These are phyloP conservation scores for Penicillium sp. DNA, from an alignment of 2,329 filamentous ascomycete species.

Conservation along the genomic window DNA sequence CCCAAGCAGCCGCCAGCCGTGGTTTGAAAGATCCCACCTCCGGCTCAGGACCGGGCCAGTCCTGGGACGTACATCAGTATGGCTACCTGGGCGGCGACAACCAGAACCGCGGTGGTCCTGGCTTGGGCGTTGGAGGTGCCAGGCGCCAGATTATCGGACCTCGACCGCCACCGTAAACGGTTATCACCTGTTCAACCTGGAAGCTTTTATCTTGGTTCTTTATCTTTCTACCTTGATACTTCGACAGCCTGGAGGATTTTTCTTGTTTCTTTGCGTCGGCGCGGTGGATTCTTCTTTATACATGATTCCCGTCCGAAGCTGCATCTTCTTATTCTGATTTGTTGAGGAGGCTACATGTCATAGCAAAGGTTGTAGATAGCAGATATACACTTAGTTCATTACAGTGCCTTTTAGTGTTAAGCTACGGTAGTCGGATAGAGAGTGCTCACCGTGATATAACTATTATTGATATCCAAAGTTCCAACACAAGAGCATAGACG, in stretches of 20 bases:
- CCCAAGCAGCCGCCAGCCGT: conserved; percentile 43
- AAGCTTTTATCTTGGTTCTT: neutral
- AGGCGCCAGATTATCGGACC: conserved; percentile 61
- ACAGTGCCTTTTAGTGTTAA: neutral
- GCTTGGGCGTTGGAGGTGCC: conserved; percentile 51
- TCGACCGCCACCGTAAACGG: conserved; percentile 43
- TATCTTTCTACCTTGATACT: neutral
- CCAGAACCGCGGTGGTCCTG: conserved; percentile 52
- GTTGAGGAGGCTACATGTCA: neutral
- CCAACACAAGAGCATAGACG: neutral
- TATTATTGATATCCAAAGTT: neutral
- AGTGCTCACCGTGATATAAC: neutral
- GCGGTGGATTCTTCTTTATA: conserved; percentile 7
- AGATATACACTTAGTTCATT: neutral
- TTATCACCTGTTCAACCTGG: conserved; percentile 7
- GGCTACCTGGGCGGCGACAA: conserved; percentile 59
- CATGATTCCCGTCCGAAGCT: neutral
- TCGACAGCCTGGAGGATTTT: neutral
- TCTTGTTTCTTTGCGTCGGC: conserved; percentile 10
- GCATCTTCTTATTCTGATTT: neutral
- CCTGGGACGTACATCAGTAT: conserved; percentile 62
- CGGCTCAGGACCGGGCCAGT: conserved; percentile 46
- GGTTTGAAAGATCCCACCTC: conserved; percentile 40
- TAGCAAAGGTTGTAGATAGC: neutral
- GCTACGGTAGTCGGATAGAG: neutral